These are phyloP conservation scores for Suhomyces anneliseae DNA, from an alignment of 1,139 yeast species.

Conservation along the genomic window DNA sequence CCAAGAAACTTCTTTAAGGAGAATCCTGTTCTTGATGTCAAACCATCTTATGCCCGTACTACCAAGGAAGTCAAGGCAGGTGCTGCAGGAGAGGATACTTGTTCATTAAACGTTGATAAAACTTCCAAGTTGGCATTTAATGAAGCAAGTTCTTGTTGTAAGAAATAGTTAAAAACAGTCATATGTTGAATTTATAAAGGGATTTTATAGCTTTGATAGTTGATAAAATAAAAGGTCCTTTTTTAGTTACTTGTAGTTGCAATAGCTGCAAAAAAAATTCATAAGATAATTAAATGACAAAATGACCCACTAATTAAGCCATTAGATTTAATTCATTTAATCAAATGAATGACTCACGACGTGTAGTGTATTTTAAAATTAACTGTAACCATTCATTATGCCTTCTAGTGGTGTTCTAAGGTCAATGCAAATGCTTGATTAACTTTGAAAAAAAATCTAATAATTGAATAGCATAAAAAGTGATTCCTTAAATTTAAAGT, in stretches of 20 bases:
- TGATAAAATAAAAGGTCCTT: too few relatives aligned
- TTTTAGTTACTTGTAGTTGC: background rate
- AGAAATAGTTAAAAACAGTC: conserved; percentile 8
- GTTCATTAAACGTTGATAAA: conserved; percentile 40
- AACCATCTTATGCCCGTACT: conserved; percentile 67
- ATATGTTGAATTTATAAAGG: background rate
- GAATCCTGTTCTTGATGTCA: conserved; percentile 74
- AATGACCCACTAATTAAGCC: too few relatives aligned
- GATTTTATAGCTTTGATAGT: too few relatives aligned
- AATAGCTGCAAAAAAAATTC: background rate
- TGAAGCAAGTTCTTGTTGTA: conserved; percentile 22
- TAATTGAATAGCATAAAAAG: too few relatives aligned
- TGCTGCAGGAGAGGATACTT: conserved; percentile 32
- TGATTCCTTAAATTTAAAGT: too few relatives aligned
- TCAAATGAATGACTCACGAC: too few relatives aligned
- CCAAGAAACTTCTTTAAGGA: conserved; percentile 77
- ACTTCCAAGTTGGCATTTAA: conserved; percentile 44
- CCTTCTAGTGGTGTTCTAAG: background rate
- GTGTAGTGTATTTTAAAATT: too few relatives aligned
- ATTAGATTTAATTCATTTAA: too few relatives aligned
- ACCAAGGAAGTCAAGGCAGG: conserved; percentile 56
- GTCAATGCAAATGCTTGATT: background rate
- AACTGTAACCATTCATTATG: too few relatives aligned
- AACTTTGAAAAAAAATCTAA: background rate
- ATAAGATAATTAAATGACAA: background rate